phyloP scores from a whole-genome alignment of 1,139 yeast genomes.

The Yamadazyma siamensis region DNA sequence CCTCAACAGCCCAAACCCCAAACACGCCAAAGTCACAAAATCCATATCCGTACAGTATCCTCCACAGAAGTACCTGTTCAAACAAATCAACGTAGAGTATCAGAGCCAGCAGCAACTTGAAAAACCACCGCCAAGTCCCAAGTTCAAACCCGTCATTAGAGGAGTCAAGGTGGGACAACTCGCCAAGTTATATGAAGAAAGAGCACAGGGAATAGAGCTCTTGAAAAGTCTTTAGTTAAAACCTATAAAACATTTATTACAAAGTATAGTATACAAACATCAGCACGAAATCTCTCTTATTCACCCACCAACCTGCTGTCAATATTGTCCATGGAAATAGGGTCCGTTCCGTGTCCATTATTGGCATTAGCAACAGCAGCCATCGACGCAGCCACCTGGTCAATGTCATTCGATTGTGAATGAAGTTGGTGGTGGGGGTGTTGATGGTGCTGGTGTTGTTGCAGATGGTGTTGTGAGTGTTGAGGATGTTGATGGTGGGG shows the following conservation, averaged over 20 bases:
- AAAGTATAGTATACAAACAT: conserved; percentile 10
- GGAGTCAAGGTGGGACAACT: conserved; percentile 55
- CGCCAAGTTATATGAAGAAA: conserved; percentile 54
- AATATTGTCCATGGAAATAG: conserved; percentile 46
- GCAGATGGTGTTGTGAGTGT: too few species aligned
- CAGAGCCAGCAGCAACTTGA: conserved; percentile 1
- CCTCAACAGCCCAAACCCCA: too few species aligned
- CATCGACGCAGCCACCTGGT: conserved; percentile 37
- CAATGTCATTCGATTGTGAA: conserved; percentile 15
- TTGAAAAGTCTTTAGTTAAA: too few species aligned
- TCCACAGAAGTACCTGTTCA: conserved; percentile 38
- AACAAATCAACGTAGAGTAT: conserved; percentile 4
- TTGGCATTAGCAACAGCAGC: conserved; percentile 37
- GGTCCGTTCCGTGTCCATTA: conserved; percentile 28
- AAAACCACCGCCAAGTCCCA: conserved; percentile 9
- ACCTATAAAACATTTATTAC: conserved; percentile 11
- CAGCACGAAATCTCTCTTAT: conserved; percentile 14
- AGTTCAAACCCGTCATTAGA: conserved; percentile 45
- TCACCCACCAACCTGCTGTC: conserved; percentile 49
- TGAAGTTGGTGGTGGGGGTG: conserved; percentile 12
- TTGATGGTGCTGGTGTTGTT: conserved; percentile 3
- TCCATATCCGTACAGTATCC: conserved; percentile 34
- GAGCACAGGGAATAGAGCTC: conserved; percentile 50
- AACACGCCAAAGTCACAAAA: too few species aligned
- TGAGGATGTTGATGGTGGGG: too few species aligned